Evolutionary conservation across 768 basidiomycete genomes (phyloP).

Genomic region (Russula ochroleuca): DNA sequence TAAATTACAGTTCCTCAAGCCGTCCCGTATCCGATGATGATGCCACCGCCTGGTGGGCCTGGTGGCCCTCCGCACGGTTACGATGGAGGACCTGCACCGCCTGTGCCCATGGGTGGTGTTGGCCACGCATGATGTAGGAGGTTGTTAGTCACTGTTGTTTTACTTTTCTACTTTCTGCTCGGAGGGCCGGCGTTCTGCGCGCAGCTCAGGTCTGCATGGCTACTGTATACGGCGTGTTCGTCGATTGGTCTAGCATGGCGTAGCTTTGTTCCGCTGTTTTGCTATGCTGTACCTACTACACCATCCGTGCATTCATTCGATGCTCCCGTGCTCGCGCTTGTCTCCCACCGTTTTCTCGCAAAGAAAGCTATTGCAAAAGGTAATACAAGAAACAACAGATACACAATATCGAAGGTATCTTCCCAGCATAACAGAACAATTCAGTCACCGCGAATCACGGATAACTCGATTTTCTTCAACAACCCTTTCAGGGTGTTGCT

Average conservation of each 20-base stretch:
- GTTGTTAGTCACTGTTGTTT: slow-evolving; percentile 10
- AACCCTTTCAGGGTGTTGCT: slow-evolving; percentile 76
- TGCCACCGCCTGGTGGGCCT: slow-evolving; percentile 69
- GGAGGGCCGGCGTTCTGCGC: slow-evolving; percentile 6
- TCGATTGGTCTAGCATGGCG: slow-evolving; percentile 5
- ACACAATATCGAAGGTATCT: neutral
- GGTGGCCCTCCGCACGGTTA: slow-evolving; percentile 67
- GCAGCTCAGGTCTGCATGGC: slow-evolving; percentile 7
- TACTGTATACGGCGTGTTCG: slow-evolving; percentile 2
- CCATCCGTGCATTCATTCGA: slow-evolving; percentile 15
- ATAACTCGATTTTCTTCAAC: slow-evolving; percentile 75
- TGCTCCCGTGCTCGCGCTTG: slow-evolving; percentile 2
- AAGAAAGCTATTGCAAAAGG: slow-evolving; percentile 9
- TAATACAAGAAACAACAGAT: neutral
- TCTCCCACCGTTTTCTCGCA: slow-evolving; percentile 7
- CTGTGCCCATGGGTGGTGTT: slow-evolving; percentile 70
- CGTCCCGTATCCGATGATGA: slow-evolving; percentile 89
- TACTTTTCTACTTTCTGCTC: slow-evolving; percentile 22
- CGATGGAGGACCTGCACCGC: slow-evolving; percentile 63
- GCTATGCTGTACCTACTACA: slow-evolving; percentile 25
- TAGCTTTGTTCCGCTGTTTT: slow-evolving; percentile 2
- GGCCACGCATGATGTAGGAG: slow-evolving; percentile 50
- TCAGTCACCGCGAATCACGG: slow-evolving; percentile 37
- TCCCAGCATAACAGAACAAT: neutral
- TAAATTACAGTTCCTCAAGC: slow-evolving; percentile 66